Percentiles rank a stretch among this genome's conserved stretches.
Evolutionary conservation across 495 filamentous ascomycete species (phyloP).

Genomic region (Penicillium parvum): DNA sequence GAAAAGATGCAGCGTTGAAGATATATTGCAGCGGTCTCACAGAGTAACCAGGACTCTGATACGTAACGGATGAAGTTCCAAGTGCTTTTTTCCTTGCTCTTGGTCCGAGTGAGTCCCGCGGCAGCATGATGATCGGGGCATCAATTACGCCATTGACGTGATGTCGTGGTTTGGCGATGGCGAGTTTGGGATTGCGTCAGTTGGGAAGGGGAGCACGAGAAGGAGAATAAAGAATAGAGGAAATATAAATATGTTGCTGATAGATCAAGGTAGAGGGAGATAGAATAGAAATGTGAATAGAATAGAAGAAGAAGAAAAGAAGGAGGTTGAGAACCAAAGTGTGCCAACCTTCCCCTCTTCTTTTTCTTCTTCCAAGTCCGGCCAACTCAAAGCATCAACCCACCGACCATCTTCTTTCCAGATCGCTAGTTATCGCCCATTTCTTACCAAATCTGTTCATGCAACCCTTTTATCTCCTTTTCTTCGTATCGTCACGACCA

Average conservation of each 20-base stretch:
- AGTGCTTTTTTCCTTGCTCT: background rate
- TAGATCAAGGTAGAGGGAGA: too few relatives aligned
- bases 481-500: background rate
- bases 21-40: too few relatives aligned
- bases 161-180: slow-evolving; percentile 7
- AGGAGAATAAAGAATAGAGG: background rate
- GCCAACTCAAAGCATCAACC: background rate
- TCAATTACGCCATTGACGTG: slow-evolving; percentile 20
- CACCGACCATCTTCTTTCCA: background rate
- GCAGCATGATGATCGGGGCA: background rate
- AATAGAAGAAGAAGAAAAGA: background rate
- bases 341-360: background rate
- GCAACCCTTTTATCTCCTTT: slow-evolving; percentile 11
- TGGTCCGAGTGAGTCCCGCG: background rate
- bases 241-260: too few relatives aligned
- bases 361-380: background rate
- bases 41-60: too few relatives aligned
- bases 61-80: too few relatives aligned
- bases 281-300: background rate
- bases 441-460: slow-evolving; percentile 19
- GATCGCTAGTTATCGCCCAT: background rate
- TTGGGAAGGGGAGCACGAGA: slow-evolving; percentile 7
- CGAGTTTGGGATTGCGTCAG: slow-evolving; percentile 15
- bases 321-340: background rate
- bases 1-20: background rate